Conservation (phyloP, 139 green algal species). For the Ettlia oleoabundans region DNA sequence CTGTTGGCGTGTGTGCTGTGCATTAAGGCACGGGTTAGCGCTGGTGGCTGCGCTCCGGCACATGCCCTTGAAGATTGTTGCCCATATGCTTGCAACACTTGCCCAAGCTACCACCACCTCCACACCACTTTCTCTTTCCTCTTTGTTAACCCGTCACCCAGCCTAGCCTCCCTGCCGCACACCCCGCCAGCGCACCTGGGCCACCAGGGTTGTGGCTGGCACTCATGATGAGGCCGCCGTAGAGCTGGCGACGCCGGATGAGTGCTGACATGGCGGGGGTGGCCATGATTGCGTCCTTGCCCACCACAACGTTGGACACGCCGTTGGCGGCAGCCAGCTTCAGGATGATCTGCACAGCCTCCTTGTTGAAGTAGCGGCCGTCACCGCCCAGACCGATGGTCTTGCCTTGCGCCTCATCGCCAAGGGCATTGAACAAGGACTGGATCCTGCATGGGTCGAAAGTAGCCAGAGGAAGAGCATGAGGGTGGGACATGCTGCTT, state of each 20-base stretch:
- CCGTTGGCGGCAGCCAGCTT: slow-evolving; percentile 93
- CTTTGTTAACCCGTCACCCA: too few relatives aligned
- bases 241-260: slow-evolving; percentile 89
- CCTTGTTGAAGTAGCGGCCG: slow-evolving; percentile 98
- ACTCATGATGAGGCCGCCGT: slow-evolving; percentile 98
- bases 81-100: too few relatives aligned
- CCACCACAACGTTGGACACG: slow-evolving; percentile 87
- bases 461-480: neutral
- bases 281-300: slow-evolving; percentile 94
- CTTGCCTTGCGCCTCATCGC: slow-evolving; percentile 87
- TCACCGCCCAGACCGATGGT: slow-evolving; percentile 95
- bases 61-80: too few relatives aligned
- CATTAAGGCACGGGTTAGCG: too few relatives aligned
- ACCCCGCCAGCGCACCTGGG: slow-evolving; percentile 42
- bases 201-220: slow-evolving; percentile 98
- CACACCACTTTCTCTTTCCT: too few relatives aligned
- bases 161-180: too few relatives aligned
- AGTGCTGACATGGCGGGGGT: slow-evolving; percentile 97
- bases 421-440: slow-evolving; percentile 91
- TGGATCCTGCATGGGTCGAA: slow-evolving; percentile 74
- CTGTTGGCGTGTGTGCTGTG: neutral
- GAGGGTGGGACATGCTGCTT: too few relatives aligned
- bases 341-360: slow-evolving; percentile 95
- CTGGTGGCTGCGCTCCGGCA: too few relatives aligned
- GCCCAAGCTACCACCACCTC: too few relatives aligned